phyloP scores from a whole-genome alignment of 179 eudicot genomes.

The Patellifolia procumbens region DNA sequence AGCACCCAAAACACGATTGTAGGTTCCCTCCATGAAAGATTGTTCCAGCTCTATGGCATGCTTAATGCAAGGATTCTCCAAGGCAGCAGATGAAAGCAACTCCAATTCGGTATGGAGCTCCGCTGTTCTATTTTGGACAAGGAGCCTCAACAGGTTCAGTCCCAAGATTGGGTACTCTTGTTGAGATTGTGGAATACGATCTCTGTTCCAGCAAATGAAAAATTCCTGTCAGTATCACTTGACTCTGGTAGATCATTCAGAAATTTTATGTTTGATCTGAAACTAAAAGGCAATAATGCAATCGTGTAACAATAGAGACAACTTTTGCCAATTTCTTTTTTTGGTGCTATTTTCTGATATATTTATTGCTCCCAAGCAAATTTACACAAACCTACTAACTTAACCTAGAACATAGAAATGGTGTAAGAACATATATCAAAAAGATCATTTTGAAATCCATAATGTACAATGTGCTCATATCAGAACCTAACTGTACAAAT shows the following conservation, averaged over 20 bases:
- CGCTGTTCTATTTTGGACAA: slow-evolving; percentile 94
- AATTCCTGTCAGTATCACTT: not conserved
- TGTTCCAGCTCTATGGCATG: slow-evolving; percentile 97
- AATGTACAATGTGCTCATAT: not conserved
- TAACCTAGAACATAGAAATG: not conserved
- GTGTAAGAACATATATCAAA: not conserved
- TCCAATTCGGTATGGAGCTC: slow-evolving; percentile 96
- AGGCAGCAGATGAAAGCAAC: slow-evolving; percentile 75
- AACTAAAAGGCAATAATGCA: not conserved
- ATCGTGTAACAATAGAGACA: not conserved
- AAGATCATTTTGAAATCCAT: not conserved
- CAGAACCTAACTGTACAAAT: too few relatives aligned
- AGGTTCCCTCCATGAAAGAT: slow-evolving; percentile 99
- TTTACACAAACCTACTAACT: not conserved
- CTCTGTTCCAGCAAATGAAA: slow-evolving; percentile 51
- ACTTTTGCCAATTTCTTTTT: too few relatives aligned
- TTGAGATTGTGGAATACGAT: slow-evolving; percentile 69
- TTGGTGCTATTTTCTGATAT: not conserved
- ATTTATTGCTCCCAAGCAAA: not conserved
- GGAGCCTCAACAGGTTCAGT: slow-evolving; percentile 92
- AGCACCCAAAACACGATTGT: slow-evolving; percentile 92
- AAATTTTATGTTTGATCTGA: not conserved
- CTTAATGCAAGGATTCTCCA: slow-evolving; percentile 84
- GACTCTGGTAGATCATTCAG: not conserved
- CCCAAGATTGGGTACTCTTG: slow-evolving; percentile 92